A percentile compares a stretch with the other conserved stretches of the same genome.
Conservation (phyloP, 306 rosid genomes). For the Aeschynomene evenia region DNA sequence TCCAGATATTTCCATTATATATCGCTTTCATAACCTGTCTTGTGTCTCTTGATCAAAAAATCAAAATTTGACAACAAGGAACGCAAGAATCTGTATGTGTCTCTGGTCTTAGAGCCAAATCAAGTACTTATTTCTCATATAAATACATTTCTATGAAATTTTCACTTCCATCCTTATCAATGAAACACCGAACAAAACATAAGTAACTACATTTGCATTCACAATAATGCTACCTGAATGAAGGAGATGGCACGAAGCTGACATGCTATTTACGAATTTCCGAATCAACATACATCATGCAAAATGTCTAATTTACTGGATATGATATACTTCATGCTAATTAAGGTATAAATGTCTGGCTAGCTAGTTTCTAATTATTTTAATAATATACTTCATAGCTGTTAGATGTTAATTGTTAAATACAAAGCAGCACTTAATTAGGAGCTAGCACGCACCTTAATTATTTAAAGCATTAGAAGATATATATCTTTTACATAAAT, state of each 20-base stretch:
- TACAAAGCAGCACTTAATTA: background rate
- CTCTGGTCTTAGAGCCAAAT: background rate
- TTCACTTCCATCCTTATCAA: background rate
- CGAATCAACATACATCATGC: background rate
- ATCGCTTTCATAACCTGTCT: background rate
- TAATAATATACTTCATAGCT: background rate
- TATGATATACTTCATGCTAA: background rate
- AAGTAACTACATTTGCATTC: background rate
- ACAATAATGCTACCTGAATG: background rate
- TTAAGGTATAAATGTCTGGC: too few species aligned
- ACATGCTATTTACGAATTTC: background rate
- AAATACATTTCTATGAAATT: background rate
- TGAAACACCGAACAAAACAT: background rate
- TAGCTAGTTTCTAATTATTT: background rate
- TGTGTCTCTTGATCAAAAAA: background rate
- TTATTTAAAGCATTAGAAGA: background rate
- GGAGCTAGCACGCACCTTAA: background rate
- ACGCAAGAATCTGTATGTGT: background rate
- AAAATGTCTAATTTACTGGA: background rate
- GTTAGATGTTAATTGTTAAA: background rate
- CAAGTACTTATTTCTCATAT: background rate
- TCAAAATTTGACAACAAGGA: background rate
- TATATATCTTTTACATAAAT: too few species aligned
- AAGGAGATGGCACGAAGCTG: background rate
- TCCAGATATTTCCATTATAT: background rate